Base-by-base conservation (phyloP, 306 rosid species). In the Cercis canadensis region DNA sequence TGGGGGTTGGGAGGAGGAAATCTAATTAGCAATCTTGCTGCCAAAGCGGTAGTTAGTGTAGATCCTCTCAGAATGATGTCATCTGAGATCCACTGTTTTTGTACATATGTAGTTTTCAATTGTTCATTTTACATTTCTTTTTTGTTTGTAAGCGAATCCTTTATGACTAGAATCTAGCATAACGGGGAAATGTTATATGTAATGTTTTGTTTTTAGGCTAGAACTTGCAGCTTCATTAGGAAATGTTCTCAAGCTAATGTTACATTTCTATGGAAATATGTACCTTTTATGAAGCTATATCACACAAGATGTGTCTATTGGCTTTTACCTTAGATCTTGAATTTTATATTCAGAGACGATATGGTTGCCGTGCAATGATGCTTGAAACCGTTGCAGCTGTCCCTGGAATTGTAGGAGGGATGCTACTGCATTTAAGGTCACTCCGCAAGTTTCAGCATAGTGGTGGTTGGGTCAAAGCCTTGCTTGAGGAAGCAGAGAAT, bases 341-440 rank as follows among this genome's bases (percentile, higher is more conserved):
- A 52, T 4, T 12, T 7, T 59, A 13, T 43, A 31, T 46, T 47
- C 72, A 81, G 85, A 71, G 79, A 13, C 79, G 85, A 18, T 81
- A 81, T 56, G 85, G 85, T 4, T 81, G 85, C 17, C 85, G 47
- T 14, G 85, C 85, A 54, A 81, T 81, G 85, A 81, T 81, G 85
- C 68, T 81, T 58, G 85, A 81, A 72, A 81, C 85, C 7, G 82
- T 81, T 62, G 85, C 85, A 24, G 85, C 79, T 16, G 85, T 81
- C 13, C 85, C 85, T 45, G 85, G 85, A 18, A 81, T 81, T 78
- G 85, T 76, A 1, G 85, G 85, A 66, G 85, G 85, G 14, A 78
- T 76, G 74, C 82, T 81, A 44, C 69, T 81, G 56, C 85, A 81
- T 58, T 64, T 81, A 43, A 66, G 69, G 31, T 76, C 82, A 19